Evolutionary conservation across 805 yeast species (phyloP).

Genomic region (Wickerhamiella qilinensis): DNA sequence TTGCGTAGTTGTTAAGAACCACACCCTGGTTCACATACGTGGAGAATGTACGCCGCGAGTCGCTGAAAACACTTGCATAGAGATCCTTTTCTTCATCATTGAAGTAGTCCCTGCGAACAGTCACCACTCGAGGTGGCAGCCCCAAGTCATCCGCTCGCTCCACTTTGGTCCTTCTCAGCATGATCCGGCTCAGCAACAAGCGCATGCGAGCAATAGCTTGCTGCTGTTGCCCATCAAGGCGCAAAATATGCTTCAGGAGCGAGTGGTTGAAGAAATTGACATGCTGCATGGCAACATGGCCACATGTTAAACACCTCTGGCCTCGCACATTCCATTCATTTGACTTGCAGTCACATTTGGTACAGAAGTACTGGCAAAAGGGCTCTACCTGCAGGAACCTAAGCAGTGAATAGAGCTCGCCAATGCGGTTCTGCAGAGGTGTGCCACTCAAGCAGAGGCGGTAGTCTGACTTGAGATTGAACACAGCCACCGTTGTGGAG

Average conservation of each 20-base stretch:
- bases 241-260: constrained; percentile 84
- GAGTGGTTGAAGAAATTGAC: constrained; percentile 92
- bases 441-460: constrained; percentile 93
- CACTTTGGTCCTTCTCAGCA: constrained; percentile 88
- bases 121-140: constrained; percentile 88
- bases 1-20: constrained; percentile 90
- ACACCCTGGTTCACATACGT: constrained; percentile 94
- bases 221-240: constrained; percentile 63
- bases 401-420: constrained; percentile 86
- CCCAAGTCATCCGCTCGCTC: constrained; percentile 97
- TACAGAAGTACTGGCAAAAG: constrained; percentile 77
- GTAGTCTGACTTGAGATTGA: constrained; percentile 49
- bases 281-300: constrained; percentile 88
- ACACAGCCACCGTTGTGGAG: constrained; percentile 87
- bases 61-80: constrained; percentile 74
- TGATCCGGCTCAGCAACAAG: constrained; percentile 53
- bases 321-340: constrained; percentile 77
- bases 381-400: constrained; percentile 75
- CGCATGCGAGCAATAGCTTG: constrained; percentile 67
- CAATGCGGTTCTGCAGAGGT: constrained; percentile 89
- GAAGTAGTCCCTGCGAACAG: constrained; percentile 70
- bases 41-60: constrained; percentile 72
- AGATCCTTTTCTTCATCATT: constrained; percentile 92
- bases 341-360: constrained; percentile 77
- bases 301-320: constrained; percentile 73